Evolutionary conservation across 495 filamentous ascomycete genomes (phyloP), one percentile per base, ranked within the genome.

Genomic region (Hyaloscypha bicolor): DNA sequence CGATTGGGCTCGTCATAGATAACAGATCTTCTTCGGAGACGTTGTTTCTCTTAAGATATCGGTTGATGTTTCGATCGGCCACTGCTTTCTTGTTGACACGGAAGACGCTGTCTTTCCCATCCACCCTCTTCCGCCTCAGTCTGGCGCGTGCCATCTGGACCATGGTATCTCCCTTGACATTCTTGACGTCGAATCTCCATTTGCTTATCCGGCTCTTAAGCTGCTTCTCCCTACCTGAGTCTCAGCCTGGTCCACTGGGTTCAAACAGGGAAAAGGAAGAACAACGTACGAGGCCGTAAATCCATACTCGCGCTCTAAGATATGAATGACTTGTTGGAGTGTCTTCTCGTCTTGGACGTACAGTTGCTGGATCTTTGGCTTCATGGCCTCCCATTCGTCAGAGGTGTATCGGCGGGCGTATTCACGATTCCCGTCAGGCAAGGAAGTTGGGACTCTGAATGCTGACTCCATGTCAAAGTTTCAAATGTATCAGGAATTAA

Each of bases 171-270:
- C 51, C 51, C 22, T 53, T 53, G 51, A 53, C 16, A 53, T 53
- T 53, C 51, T 53, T 53, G 51, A 53, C 51, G 22, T 53, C 51
- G 16, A 53, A 53, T 53, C 51, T 19, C 51, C 51, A 53, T 53
- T 6, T 53, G 19, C 5, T 19, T 4, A 53, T 53, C 51, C 51
- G 16, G 51, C 51, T 53, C 51, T 53, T 53, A 4, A 53, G 51
- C 22, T 53, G 51, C 22, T 53, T 53, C 51, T 53, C 51, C 19
- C 51, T 53, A 25, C 6, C 4, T 19, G 22, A n/a, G 22, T 53
- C 51, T 53, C 22, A 53, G 51, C 51, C 51, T 53, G 4, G 51
- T 53, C 51, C 51, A 53, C 5, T 4, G 6, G 4, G 16, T 53
- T n/a, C 16, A 53, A 4, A n/a, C 16, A 53, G 16, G 6, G 51